phyloP scores from a whole-genome alignment of 345 rosid species.

The Citrus maxima region DNA sequence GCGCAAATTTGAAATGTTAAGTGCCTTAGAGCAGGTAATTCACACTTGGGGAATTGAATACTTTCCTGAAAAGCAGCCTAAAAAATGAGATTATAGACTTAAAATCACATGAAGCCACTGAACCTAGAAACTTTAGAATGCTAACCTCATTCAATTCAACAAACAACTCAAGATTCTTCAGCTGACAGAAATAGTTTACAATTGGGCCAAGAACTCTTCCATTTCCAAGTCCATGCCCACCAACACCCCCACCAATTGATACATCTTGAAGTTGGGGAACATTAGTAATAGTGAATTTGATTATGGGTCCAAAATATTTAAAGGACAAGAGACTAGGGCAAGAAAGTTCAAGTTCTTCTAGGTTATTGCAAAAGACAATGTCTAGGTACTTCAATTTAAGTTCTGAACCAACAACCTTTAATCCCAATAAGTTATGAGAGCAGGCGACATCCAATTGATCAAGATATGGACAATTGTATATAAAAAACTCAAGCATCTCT shows the following conservation, averaged over 20 bases:
- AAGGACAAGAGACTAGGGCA: background rate
- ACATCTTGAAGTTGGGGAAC: background rate
- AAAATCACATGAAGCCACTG: too few species aligned
- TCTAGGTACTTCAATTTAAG: too few species aligned
- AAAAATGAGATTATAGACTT: background rate
- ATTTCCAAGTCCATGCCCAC: background rate
- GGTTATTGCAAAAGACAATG: background rate
- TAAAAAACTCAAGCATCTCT: too few species aligned
- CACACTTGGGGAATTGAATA: background rate
- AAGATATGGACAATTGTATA: too few species aligned
- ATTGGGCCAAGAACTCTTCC: background rate
- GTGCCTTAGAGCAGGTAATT: background rate
- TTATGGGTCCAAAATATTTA: background rate
- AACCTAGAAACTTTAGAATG: too few species aligned
- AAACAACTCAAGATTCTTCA: background rate
- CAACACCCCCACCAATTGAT: background rate
- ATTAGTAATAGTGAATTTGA: background rate
- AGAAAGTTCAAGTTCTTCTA: background rate
- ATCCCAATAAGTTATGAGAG: too few species aligned
- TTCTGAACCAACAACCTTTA: too few species aligned
- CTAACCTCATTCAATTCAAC: constrained; percentile 1
- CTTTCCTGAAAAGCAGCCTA: background rate
- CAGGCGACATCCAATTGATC: too few species aligned
- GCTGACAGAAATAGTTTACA: background rate
- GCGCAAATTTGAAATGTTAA: background rate